Percentiles rank a stretch among this genome's conserved stretches.
These are phyloP conservation scores for Hirsutella rhossiliensis DNA, from an alignment of 2,329 filamentous ascomycete species.

Conservation along the genomic window DNA sequence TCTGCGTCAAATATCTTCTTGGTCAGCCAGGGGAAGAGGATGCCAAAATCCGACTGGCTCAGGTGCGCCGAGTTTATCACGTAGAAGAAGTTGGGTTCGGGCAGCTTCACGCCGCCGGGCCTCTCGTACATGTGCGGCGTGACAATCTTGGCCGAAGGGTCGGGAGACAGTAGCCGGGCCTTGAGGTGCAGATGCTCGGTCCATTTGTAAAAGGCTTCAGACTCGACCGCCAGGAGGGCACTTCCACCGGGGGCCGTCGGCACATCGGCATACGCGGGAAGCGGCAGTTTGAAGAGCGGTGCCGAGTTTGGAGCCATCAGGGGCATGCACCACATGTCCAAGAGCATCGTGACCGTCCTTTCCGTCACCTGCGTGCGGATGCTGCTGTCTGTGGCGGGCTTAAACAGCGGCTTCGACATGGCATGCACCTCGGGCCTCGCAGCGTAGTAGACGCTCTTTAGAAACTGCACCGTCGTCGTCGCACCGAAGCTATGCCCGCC, in stretches of 20 bases:
- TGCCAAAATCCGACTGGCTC: slow-evolving; percentile 71
- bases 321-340: slow-evolving; percentile 75
- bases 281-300: slow-evolving; percentile 57
- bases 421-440: slow-evolving; percentile 29
- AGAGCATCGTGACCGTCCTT: slow-evolving; percentile 51
- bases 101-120: slow-evolving; percentile 27
- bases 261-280: slow-evolving; percentile 52
- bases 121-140: slow-evolving; percentile 27
- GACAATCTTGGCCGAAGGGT: slow-evolving; percentile 32
- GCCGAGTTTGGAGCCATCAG: slow-evolving; percentile 49
- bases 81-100: slow-evolving; percentile 61
- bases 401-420: slow-evolving; percentile 48
- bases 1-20: slow-evolving; percentile 44
- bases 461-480: slow-evolving; percentile 59
- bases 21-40: slow-evolving; percentile 65
- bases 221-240: slow-evolving; percentile 58
- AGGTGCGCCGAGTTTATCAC: slow-evolving; percentile 64
- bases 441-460: slow-evolving; percentile 68
- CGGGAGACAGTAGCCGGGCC: slow-evolving; percentile 50
- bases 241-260: slow-evolving; percentile 39
- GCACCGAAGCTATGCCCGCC: slow-evolving; percentile 75
- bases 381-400: slow-evolving; percentile 39
- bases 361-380: slow-evolving; percentile 57
- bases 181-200: slow-evolving; percentile 57
- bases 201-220: slow-evolving; percentile 72